Evolutionary conservation across 306 rosid genomes (phyloP), one percentile per base, ranked within the genome.

Genomic region (Casuarina cunninghamiana): DNA sequence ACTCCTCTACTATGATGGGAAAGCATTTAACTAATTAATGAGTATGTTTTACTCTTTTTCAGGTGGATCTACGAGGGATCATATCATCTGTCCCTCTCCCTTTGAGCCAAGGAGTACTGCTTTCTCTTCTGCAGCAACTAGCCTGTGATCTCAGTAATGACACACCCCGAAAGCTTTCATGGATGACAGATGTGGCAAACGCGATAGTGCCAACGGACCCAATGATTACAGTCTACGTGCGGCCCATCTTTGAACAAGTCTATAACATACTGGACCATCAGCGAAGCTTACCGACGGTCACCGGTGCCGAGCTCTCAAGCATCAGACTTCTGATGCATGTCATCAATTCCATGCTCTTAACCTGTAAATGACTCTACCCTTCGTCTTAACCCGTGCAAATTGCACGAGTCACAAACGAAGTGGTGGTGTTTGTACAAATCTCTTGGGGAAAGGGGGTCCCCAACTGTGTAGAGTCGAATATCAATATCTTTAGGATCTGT

Each of bases 21-120:
- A 21, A 19, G 65, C 65, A n/a, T 63, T 6, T 5, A 26, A 26
- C 32, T 26, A 26, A 26, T 26, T 26, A 26, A 26, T 26, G 32
- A 26, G 32, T 26, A 26, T 26, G 32, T 78, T 80, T 35, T 82
- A 26, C 74, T 62, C 48, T 72, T 10, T 55, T 78, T 54, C 91
- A 96, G 99, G 97, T 91, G 80, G 97, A 93, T 84, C 84, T 96
- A 17, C 88, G 53, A 6, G 91, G 94, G 60, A 78, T 96, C 16
- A 51, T 96, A 84, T 57, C 92, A 16, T 68, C 81, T 83, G 91
- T 75, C 60, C 92, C 98, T 79, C 91, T 91, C 17, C 96, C 97
- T n/a, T 85, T 96, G 85, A 91, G 96, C 89, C 99, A 96, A 84
- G 99, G 98, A 61, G 98, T 93, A 72, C 84, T 96, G 67, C 94